Percentiles rank a stretch among this genome's conserved stretches.
Conservation (phyloP, 257 asterid genomes). For the Fraxinus anomala region DNA sequence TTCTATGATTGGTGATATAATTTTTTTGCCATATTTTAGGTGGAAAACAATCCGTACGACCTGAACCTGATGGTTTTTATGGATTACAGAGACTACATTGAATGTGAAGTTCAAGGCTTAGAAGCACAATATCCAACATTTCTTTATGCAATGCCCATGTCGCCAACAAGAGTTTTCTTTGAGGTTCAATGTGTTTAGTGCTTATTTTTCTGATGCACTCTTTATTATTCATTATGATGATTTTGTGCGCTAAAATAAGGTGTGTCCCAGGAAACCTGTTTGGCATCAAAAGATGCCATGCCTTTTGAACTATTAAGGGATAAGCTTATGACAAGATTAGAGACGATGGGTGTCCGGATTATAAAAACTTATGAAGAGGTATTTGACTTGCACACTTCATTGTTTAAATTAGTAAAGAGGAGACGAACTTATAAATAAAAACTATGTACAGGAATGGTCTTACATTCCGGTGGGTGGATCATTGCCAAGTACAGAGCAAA, state of each 20-base stretch:
- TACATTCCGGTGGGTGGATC: slow-evolving; percentile 99
- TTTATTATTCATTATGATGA: neutral
- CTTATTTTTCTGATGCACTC: neutral
- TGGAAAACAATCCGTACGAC: slow-evolving; percentile 93
- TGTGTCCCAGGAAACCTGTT: slow-evolving; percentile 80
- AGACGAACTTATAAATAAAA: neutral
- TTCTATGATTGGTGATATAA: neutral
- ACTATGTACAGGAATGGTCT: slow-evolving; percentile 81
- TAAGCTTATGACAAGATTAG: slow-evolving; percentile 81
- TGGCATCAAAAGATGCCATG: slow-evolving; percentile 96
- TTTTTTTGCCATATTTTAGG: slow-evolving; percentile 42
- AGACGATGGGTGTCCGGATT: slow-evolving; percentile 83
- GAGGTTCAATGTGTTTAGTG: slow-evolving; percentile 55
- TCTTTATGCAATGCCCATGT: slow-evolving; percentile 96
- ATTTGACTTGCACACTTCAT: slow-evolving; percentile 15
- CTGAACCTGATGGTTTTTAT: slow-evolving; percentile 95
- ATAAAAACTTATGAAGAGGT: slow-evolving; percentile 69
- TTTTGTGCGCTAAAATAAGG: slow-evolving; percentile 1
- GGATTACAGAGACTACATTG: slow-evolving; percentile 88
- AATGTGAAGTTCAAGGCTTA: slow-evolving; percentile 43
- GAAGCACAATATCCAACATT: slow-evolving; percentile 88
- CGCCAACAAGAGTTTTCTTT: slow-evolving; percentile 84
- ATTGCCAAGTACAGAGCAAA: slow-evolving; percentile 92
- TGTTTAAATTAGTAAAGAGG: neutral
- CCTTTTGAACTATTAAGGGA: slow-evolving; percentile 81